Evolutionary conservation across 805 yeast genomes (phyloP).

Genomic region (Schwanniomyces sp.): DNA sequence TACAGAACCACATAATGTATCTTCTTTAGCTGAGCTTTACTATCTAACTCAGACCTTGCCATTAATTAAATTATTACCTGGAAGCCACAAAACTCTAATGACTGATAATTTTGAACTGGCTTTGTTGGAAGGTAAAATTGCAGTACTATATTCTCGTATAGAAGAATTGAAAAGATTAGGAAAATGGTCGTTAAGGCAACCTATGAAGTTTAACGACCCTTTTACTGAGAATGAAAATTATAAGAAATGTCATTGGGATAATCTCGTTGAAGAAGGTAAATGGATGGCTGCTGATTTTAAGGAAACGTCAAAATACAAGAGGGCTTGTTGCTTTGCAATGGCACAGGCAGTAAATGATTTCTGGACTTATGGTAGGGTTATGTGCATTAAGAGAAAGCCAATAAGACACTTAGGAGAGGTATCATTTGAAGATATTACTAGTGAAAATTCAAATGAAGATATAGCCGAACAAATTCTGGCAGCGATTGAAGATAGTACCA

Average conservation of each 20-base stretch:
- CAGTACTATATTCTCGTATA: slow-evolving; percentile 85
- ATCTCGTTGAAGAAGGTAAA: slow-evolving; percentile 69
- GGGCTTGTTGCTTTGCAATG: slow-evolving; percentile 65
- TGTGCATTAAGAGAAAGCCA: slow-evolving; percentile 57
- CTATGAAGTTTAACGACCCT: slow-evolving; percentile 70
- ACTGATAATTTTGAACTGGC: slow-evolving; percentile 86
- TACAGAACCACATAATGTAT: slow-evolving; percentile 36
- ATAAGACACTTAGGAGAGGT: slow-evolving; percentile 24
- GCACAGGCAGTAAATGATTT: slow-evolving; percentile 76
- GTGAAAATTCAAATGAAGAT: background rate
- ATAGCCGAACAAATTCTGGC: background rate
- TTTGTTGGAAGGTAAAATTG: slow-evolving; percentile 83
- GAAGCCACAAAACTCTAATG: slow-evolving; percentile 82
- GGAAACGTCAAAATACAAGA: slow-evolving; percentile 67
- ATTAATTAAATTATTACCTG: slow-evolving; percentile 72
- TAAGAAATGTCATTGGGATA: slow-evolving; percentile 65
- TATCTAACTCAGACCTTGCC: slow-evolving; percentile 89
- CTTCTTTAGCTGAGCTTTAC: slow-evolving; percentile 80
- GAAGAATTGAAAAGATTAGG: slow-evolving; percentile 87
- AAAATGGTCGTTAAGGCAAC: slow-evolving; percentile 91
- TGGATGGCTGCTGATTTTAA: slow-evolving; percentile 82
- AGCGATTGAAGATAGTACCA: background rate
- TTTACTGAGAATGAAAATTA: slow-evolving; percentile 22
- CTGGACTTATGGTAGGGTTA: slow-evolving; percentile 71
- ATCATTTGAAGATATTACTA: background rate